Evolutionary conservation across 2,329 filamentous ascomycete species (phyloP), one percentile per base, ranked within the genome.

Genomic region (Ophiostoma montium): DNA sequence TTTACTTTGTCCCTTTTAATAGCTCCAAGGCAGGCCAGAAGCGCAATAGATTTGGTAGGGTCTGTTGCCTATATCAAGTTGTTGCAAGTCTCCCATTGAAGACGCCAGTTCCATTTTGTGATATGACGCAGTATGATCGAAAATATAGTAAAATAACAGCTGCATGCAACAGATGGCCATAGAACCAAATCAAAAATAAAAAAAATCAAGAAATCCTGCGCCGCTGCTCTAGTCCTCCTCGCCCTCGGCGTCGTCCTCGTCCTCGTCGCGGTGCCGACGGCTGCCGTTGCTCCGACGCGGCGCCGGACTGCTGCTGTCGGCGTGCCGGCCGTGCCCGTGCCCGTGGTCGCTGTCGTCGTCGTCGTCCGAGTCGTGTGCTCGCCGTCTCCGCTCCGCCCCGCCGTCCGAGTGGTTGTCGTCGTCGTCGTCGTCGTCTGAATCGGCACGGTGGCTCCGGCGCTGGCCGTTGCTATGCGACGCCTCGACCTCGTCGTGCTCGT

Each of bases 171-270:
- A n/a, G n/a, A n/a, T n/a, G n/a, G n/a, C n/a, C n/a, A n/a, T n/a
- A n/a, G n/a, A n/a, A n/a, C n/a, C n/a, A n/a, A n/a, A n/a, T n/a
- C n/a, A n/a, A n/a, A 27, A 27, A 27, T 27, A 27, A 8, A 27
- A 27, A 27, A 27, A n/a, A n/a, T n/a, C n/a, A n/a, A n/a, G n/a
- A n/a, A n/a, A n/a, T n/a, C n/a, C n/a, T n/a, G n/a, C n/a, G n/a
- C n/a, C n/a, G n/a, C n/a, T n/a, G n/a, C n/a, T n/a, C 9, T 65
- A 61, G 38, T 72, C 69, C 31, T 70, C 70, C 16, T 74, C 70
- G 3, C 66, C 70, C 45, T 73, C 70, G 4, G 64, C 69, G 48
- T 72, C 68, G 35, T 59, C 57, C 56, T 65, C 57, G 3, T 51
- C 52, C 31, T 52, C 47, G 21, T 42, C 38, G 15, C 32, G 45